Evolutionary conservation across 768 basidiomycete species (phyloP).

Genomic region (Fomitopsis serialis): DNA sequence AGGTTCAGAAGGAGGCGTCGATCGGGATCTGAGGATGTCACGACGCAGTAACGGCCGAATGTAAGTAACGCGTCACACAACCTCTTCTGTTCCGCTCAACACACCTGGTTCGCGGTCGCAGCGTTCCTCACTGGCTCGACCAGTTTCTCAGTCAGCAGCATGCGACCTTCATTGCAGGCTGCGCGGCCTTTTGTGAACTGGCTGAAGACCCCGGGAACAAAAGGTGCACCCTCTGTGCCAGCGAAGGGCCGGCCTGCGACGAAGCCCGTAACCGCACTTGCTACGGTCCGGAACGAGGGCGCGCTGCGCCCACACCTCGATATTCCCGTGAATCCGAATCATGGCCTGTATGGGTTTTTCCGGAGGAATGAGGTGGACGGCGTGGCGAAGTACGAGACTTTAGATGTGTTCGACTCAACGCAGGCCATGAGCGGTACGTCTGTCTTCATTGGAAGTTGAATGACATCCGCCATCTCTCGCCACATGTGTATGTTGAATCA

Average conservation of each 20-base stretch:
- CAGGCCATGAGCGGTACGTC: conserved; percentile 32
- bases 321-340: conserved; percentile 47
- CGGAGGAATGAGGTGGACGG: conserved; percentile 50
- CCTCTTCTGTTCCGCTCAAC: no score
- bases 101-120: not conserved
- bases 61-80: no score
- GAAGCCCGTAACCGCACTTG: no score
- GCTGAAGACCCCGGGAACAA: no score
- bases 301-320: conserved; percentile 38
- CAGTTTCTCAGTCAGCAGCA: no score
- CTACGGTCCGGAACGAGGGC: conserved; percentile 11
- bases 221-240: no score
- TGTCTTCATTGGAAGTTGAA: not conserved
- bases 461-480: not conserved
- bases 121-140: not conserved
- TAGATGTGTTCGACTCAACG: conserved; percentile 28
- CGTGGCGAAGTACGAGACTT: conserved; percentile 46
- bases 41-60: no score
- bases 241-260: no score
- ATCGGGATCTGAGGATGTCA: no score
- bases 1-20: no score
- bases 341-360: conserved; percentile 79
- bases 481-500: not conserved
- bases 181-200: no score
- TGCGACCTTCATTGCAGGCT: no score